Percentiles rank a stretch among this genome's conserved stretches.
Evolutionary conservation across 768 basidiomycete species (phyloP).

Genomic region (Boletus rex-veris): DNA sequence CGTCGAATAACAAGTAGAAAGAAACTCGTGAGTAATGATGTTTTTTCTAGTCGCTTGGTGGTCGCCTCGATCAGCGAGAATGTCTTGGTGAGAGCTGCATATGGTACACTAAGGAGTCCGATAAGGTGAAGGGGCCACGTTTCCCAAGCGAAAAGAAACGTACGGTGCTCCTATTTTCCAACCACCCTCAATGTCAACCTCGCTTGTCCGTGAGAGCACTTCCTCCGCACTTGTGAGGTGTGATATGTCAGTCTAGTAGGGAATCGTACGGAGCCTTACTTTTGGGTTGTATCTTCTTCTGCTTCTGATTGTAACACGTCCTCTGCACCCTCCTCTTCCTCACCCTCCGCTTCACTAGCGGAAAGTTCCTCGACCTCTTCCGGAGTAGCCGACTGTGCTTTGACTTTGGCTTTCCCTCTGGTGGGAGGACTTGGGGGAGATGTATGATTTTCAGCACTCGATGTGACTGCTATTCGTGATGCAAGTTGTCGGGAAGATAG

Average conservation of each 20-base stretch:
- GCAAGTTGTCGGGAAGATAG: not conserved
- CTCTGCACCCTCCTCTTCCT: constrained; percentile 39
- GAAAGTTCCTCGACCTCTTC: constrained; percentile 34
- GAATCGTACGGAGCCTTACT: constrained; percentile 37
- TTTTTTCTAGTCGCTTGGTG: constrained; percentile 94
- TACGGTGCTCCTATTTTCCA: constrained; percentile 87
- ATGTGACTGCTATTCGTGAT: not conserved
- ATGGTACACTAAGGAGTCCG: constrained; percentile 67
- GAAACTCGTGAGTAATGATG: constrained; percentile 81
- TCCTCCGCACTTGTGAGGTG: constrained; percentile 55
- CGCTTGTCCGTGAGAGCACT: constrained; percentile 53
- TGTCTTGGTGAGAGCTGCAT: constrained; percentile 85
- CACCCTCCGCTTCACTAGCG: constrained; percentile 36
- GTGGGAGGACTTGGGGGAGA: constrained; percentile 4
- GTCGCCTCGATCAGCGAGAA: constrained; percentile 91
- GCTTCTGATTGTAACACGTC: constrained; percentile 44
- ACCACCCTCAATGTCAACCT: constrained; percentile 75
- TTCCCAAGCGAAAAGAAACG: constrained; percentile 29
- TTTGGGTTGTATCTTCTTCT: constrained; percentile 54
- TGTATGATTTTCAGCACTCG: not conserved
- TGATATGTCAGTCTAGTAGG: constrained; percentile 1
- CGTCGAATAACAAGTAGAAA: constrained; percentile 86
- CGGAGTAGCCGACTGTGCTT: constrained; percentile 11
- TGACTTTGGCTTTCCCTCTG: constrained; percentile 20
- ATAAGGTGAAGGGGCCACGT: not conserved